phyloP scores from a whole-genome alignment of 139 green algal species.

The Penium margaritaceum region DNA sequence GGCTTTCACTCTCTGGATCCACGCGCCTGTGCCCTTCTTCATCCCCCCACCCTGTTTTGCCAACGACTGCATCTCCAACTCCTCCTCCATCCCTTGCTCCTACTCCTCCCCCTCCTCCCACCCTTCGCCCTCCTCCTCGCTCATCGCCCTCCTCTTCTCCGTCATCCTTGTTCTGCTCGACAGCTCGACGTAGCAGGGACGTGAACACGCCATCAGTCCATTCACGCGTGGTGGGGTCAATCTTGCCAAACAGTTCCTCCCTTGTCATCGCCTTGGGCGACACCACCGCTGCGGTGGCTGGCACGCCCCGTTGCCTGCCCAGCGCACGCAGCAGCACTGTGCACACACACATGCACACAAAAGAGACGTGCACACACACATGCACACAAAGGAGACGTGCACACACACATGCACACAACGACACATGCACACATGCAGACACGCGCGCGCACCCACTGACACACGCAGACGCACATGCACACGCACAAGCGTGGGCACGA shows the following conservation, averaged over 20 bases:
- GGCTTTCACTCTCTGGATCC: neutral
- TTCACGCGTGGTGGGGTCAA: slow-evolving; percentile 34
- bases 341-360: no score
- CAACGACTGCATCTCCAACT: neutral
- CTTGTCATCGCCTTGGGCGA: slow-evolving; percentile 39
- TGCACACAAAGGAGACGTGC: no score
- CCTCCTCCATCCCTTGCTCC: neutral
- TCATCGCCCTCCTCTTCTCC: neutral
- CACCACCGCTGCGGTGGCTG: slow-evolving; percentile 12
- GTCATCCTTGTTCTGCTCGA: no score
- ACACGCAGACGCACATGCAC: no score
- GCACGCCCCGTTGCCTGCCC: neutral
- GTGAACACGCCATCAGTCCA: slow-evolving; percentile 44
- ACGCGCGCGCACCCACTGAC: no score
- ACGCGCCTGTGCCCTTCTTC: neutral
- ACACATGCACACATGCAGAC: no score
- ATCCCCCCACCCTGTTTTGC: neutral
- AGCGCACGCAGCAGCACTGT: slow-evolving; percentile 24
- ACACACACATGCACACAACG: no score
- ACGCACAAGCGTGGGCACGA: no score
- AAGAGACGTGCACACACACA: no score
- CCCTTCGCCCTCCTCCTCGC: neutral
- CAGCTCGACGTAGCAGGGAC: slow-evolving; percentile 3
- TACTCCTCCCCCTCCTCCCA: neutral
- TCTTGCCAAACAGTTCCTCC: slow-evolving; percentile 29